Percentiles rank a stretch among this genome's conserved stretches.
Evolutionary conservation across 1,284 basidiomycete species (phyloP).

Genomic region (Tilletia horrida): DNA sequence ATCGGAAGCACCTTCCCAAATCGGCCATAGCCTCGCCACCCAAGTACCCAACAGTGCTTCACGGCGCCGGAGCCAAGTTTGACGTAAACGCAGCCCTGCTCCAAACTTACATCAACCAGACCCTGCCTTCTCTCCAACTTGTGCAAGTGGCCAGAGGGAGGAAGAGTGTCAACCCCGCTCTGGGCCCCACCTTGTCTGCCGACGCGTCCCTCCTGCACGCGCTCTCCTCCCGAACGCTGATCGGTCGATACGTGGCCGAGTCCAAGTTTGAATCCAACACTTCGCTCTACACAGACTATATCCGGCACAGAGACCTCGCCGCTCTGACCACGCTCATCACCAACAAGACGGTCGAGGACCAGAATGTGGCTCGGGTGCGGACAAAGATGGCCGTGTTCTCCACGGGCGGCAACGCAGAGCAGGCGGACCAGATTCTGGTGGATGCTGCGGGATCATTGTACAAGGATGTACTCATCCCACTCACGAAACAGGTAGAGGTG

Average conservation of each 20-base stretch:
- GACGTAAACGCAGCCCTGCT: neutral
- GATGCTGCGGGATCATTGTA: neutral
- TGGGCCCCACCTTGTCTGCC: neutral
- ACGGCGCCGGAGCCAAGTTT: neutral
- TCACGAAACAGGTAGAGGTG: slow-evolving; percentile 8
- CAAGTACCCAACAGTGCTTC: neutral
- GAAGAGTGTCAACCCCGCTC: too few species aligned
- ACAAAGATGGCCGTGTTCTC: neutral
- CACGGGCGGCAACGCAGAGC: neutral
- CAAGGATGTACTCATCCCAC: neutral
- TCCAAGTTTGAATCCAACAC: slow-evolving; percentile 1
- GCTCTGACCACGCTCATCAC: neutral
- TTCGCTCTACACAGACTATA: neutral
- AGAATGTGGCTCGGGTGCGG: neutral
- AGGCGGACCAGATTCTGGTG: too few species aligned
- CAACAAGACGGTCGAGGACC: slow-evolving; percentile 10
- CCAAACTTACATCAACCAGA: neutral
- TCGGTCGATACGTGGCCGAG: slow-evolving; percentile 5
- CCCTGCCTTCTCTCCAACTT: slow-evolving; percentile 2
- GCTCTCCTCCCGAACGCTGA: neutral
- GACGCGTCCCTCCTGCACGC: neutral
- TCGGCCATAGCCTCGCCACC: neutral
- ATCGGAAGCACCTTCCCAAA: neutral
- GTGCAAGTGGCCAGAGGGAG: neutral
- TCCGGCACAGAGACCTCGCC: neutral